Percentiles rank a stretch among this genome's conserved stretches.
Evolutionary conservation across 768 basidiomycete species (phyloP).

Genomic region (Termitomyces sp.): DNA sequence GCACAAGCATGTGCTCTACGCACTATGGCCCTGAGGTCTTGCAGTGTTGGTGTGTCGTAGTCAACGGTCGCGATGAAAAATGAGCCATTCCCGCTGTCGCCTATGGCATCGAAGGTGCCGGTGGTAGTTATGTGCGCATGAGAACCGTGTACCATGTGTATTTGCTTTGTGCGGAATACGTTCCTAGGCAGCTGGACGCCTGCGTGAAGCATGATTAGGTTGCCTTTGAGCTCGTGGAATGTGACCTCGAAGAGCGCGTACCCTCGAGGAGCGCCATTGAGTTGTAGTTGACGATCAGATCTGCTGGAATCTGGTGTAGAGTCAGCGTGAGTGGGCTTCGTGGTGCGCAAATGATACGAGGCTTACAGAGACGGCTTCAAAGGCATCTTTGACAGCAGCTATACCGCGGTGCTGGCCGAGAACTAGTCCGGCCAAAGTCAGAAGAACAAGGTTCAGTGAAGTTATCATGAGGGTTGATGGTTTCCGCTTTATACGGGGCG

Average conservation of each 20-base stretch:
- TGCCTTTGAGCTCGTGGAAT: conserved; percentile 22
- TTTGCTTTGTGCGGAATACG: not conserved
- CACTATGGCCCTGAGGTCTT: conserved; percentile 23
- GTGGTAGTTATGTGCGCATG: conserved; percentile 24
- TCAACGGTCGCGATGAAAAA: conserved; percentile 43
- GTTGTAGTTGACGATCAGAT: conserved; percentile 25
- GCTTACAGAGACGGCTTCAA: conserved; percentile 20
- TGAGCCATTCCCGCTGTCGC: conserved; percentile 25
- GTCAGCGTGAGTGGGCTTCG: not conserved
- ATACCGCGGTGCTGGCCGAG: conserved; percentile 19
- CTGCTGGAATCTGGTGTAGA: conserved; percentile 23
- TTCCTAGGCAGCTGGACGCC: conserved; percentile 28
- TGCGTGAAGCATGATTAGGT: conserved; percentile 26
- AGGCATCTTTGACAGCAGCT: conserved; percentile 16
- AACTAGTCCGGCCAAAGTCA: conserved; percentile 11
- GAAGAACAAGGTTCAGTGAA: conserved; percentile 3
- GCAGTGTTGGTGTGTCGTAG: conserved; percentile 46
- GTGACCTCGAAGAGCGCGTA: conserved; percentile 16
- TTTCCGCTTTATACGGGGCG: not conserved
- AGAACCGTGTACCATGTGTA: not conserved
- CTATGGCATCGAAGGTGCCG: conserved; percentile 23
- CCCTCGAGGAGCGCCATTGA: conserved; percentile 23
- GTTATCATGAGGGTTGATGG: conserved; percentile 2
- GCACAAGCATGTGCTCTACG: too few species aligned
- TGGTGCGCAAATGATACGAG: not conserved